Conservation (phyloP, 495 filamentous ascomycete species). For the Penicillium lividum region DNA sequence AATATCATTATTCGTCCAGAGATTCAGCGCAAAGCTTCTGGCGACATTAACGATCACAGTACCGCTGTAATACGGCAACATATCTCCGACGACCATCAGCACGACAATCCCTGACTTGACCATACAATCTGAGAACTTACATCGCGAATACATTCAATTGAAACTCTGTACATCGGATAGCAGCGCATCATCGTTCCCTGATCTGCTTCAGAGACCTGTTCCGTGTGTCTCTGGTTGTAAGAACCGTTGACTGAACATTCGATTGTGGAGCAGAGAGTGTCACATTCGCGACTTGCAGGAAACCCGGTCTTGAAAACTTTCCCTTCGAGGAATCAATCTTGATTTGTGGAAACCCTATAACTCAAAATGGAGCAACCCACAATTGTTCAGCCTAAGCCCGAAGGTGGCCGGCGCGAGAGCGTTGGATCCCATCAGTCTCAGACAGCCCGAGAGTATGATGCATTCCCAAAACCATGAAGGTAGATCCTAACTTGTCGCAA, state of each 20-base stretch:
- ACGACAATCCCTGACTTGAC: neutral
- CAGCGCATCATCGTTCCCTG: neutral
- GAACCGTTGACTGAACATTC: neutral
- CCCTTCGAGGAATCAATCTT: neutral
- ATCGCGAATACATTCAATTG: neutral
- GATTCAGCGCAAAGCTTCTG: neutral
- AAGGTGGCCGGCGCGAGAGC: constrained; percentile 47
- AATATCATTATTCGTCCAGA: neutral
- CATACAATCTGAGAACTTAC: neutral
- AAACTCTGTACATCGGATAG: neutral
- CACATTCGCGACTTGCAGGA: neutral
- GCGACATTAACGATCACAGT: neutral
- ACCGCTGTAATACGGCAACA: neutral
- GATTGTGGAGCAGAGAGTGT: neutral
- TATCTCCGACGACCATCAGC: neutral
- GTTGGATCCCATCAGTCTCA: constrained; percentile 72
- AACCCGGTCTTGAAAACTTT: neutral
- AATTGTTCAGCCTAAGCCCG: constrained; percentile 10
- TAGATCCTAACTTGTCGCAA: neutral
- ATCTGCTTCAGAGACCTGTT: neutral
- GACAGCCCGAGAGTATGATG: constrained; percentile 78
- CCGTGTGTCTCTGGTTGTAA: neutral
- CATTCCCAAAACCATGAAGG: neutral
- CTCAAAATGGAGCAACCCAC: constrained; percentile 17
- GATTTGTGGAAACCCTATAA: neutral